These are phyloP conservation scores for Aristolochia fimbriata DNA, from an alignment of 164 flowering plant genomes.

Conservation along the genomic window DNA sequence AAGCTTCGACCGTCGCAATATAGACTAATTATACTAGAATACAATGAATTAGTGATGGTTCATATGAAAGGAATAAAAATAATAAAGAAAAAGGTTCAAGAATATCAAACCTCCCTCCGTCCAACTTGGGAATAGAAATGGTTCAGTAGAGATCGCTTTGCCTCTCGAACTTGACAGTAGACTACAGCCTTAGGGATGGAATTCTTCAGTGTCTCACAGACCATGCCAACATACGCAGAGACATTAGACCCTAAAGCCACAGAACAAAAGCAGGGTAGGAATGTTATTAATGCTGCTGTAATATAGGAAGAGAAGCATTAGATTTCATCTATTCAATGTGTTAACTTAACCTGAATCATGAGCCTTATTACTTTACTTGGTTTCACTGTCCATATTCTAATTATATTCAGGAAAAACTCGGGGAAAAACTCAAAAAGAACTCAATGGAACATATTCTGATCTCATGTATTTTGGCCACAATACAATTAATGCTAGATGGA, in stretches of 20 bases:
- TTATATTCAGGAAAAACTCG: too few relatives aligned
- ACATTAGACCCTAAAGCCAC: conserved; percentile 45
- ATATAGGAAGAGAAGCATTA: neutral
- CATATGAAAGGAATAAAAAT: neutral
- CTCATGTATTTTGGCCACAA: neutral
- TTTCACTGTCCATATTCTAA: too few relatives aligned
- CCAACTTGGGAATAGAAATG: conserved; percentile 75
- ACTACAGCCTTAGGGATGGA: conserved; percentile 91
- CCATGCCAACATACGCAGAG: conserved; percentile 58
- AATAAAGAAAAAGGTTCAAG: neutral
- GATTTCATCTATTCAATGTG: neutral
- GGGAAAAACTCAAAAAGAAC: too few relatives aligned
- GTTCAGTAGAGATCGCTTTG: conserved; percentile 70
- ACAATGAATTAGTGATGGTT: neutral
- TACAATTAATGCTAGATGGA: neutral
- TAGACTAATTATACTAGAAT: too few relatives aligned
- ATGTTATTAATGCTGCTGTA: neutral
- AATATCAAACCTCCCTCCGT: conserved; percentile 56
- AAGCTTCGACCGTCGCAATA: neutral
- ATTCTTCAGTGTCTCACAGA: conserved; percentile 69
- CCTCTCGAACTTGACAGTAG: conserved; percentile 85
- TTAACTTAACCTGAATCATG: neutral
- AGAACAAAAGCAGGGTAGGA: neutral
- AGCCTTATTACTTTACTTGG: too few relatives aligned
- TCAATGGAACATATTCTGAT: neutral